A percentile compares a stretch with the other conserved stretches of the same genome.
Evolutionary conservation across 495 filamentous ascomycete species (phyloP).

Genomic region (Penicillium bovifimosum): DNA sequence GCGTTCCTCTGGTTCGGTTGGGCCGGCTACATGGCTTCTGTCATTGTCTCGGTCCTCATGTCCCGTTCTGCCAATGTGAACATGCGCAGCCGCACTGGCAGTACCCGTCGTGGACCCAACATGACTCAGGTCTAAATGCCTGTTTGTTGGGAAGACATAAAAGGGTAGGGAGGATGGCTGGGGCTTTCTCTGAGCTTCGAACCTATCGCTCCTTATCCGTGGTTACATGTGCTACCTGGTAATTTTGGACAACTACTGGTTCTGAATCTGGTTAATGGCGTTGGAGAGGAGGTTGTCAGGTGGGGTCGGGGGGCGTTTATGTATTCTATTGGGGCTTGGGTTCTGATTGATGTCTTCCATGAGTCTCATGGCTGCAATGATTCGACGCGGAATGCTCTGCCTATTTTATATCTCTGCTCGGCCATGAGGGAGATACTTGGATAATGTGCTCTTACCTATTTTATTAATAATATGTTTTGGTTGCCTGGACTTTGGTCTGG

Average conservation of each 20-base stretch:
- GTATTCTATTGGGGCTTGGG: neutral
- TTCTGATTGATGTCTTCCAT: neutral
- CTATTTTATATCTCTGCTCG: neutral
- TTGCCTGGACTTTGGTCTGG: slow-evolving; percentile 6
- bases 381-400: neutral
- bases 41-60: slow-evolving; percentile 46
- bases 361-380: neutral
- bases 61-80: slow-evolving; percentile 33
- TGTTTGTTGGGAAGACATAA: neutral
- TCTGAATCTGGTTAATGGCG: neutral
- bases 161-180: neutral
- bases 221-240: neutral
- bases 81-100: slow-evolving; percentile 36
- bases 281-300: neutral
- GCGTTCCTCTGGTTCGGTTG: slow-evolving; percentile 74
- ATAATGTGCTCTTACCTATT: slow-evolving; percentile 14
- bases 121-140: slow-evolving; percentile 61
- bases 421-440: neutral
- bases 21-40: slow-evolving; percentile 51
- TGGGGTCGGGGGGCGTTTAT: too few relatives aligned
- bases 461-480: slow-evolving; percentile 18
- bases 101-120: slow-evolving; percentile 44
- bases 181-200: neutral
- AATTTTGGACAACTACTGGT: neutral
- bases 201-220: neutral